A percentile compares a stretch with the other conserved stretches of the same genome.
Evolutionary conservation across 129 eudicot genomes (phyloP).

Genomic region (carrot (Daucus carota)): DH1_v3.0 NC_030382.2:34678501-34679000

Average conservation of each 20-base stretch:
- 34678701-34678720: slow-evolving; percentile 71
- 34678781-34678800: not conserved
- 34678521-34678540: not conserved
- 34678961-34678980: slow-evolving; percentile 76
- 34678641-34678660: slow-evolving; percentile 78
- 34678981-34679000: slow-evolving; percentile 27
- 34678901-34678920: slow-evolving; percentile 81
- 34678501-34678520: no score
- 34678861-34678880: slow-evolving; percentile 28
- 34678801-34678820: no score
- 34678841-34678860: not conserved
- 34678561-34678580: not conserved
- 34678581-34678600: not conserved
- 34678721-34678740: slow-evolving; percentile 58
- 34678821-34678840: no score
- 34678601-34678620: not conserved
- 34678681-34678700: slow-evolving; percentile 74
- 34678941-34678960: slow-evolving; percentile 85
- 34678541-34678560: not conserved
- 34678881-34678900: slow-evolving; percentile 65
- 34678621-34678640: slow-evolving; percentile 43
- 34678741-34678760: not conserved
- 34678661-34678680: slow-evolving; percentile 97
- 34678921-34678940: slow-evolving; percentile 90
- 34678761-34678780: slow-evolving; percentile 11